phyloP scores from a whole-genome alignment of 352 stramenopile species.

The Globisporangium camurandrum region DNA sequence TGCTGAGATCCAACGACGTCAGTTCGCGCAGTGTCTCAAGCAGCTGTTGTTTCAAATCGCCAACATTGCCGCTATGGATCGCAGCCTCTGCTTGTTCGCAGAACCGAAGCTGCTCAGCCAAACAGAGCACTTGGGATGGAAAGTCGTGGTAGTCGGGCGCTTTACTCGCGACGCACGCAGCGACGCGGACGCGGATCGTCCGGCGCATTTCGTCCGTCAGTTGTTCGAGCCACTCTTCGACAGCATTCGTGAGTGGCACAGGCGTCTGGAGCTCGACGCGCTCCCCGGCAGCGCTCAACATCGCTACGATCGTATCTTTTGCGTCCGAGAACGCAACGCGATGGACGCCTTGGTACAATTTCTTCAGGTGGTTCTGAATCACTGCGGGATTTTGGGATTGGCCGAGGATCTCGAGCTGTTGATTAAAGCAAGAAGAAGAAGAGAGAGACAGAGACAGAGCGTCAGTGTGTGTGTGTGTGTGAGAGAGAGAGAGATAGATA shows the following conservation, averaged over 20 bases:
- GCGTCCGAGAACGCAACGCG: conserved; percentile 85
- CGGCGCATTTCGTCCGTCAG: conserved; percentile 89
- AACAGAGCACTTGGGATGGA: conserved; percentile 87
- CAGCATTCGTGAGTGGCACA: conserved; percentile 82
- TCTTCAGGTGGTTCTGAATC: conserved; percentile 95
- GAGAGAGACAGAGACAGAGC: too few species aligned
- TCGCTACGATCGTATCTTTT: conserved; percentile 80
- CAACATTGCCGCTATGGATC: conserved; percentile 67
- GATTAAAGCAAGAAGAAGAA: too few species aligned
- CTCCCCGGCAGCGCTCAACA: conserved; percentile 81
- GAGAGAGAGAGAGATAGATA: too few species aligned
- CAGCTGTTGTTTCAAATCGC: conserved; percentile 56
- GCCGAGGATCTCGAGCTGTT: conserved; percentile 89
- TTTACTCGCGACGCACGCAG: conserved; percentile 66
- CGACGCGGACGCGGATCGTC: conserved; percentile 78
- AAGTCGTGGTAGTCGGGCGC: conserved; percentile 86
- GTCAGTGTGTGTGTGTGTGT: too few species aligned
- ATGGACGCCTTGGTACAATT: conserved; percentile 94
- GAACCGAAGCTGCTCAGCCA: conserved; percentile 91
- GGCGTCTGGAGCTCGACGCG: conserved; percentile 74
- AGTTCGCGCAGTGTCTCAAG: conserved; percentile 67
- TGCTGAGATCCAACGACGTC: conserved; percentile 81
- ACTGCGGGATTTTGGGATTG: conserved; percentile 89
- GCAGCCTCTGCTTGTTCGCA: conserved; percentile 79
- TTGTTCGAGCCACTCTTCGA: conserved; percentile 91